Conservation (phyloP, 2,329 filamentous ascomycete genomes). For the Coniochaeta prunicola region DNA sequence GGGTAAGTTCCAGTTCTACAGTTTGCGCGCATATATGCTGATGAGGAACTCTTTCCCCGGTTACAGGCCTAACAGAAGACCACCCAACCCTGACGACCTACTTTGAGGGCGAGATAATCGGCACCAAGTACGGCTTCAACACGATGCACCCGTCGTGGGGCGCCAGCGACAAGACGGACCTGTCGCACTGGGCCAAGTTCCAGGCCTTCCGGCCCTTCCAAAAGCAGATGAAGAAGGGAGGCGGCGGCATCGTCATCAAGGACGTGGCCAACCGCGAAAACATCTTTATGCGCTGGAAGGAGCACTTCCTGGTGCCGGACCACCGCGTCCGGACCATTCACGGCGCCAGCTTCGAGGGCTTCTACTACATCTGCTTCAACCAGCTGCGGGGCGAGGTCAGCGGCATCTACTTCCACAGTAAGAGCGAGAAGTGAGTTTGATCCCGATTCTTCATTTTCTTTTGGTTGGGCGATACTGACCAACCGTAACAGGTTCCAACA, state of each 20-base stretch:
- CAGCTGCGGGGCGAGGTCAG: constrained; percentile 78
- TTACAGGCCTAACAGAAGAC: constrained; percentile 91
- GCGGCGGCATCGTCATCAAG: constrained; percentile 47
- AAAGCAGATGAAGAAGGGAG: constrained; percentile 46
- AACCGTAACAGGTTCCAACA: constrained; percentile 68
- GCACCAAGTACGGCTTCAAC: constrained; percentile 86
- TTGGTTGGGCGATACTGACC: background rate
- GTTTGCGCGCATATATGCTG: constrained; percentile 6
- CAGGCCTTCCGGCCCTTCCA: constrained; percentile 72
- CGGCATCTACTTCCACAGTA: constrained; percentile 96
- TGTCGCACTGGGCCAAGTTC: constrained; percentile 91
- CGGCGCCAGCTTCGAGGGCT: constrained; percentile 94
- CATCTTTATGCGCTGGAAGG: constrained; percentile 99
- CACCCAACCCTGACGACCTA: constrained; percentile 97
- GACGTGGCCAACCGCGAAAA: constrained; percentile 76
- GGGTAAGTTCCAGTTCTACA: constrained; percentile 45
- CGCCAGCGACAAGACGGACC: constrained; percentile 81
- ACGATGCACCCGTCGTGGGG: constrained; percentile 89
- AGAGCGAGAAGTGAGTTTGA: constrained; percentile 82
- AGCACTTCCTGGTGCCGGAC: constrained; percentile 93
- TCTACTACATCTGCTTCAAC: constrained; percentile 99
- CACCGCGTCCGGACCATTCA: constrained; percentile 86
- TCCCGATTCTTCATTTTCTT: background rate
- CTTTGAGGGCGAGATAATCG: constrained; percentile 97
- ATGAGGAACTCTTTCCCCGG: background rate